Evolutionary conservation across 805 yeast species (phyloP), one percentile per base, ranked within the genome.

Genomic region (Groenewaldozyma salmanticensis): DNA sequence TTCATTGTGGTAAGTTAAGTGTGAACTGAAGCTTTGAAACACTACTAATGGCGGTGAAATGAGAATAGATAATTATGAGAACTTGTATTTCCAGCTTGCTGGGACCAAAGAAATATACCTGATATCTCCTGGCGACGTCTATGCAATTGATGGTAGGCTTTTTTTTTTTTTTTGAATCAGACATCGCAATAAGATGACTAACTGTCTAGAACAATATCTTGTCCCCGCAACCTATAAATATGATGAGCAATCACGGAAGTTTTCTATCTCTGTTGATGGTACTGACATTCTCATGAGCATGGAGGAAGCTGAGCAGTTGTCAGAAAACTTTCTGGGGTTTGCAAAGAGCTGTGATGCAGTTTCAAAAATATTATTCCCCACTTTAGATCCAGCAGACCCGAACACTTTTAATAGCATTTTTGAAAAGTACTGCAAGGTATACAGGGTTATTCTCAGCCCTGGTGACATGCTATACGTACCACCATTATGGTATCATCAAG

Each of bases 401-500:
- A 13, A 31, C 16, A 50, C 48, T 3, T 44, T 21, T 35, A 40
- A 42, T 33, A 29, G 16, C 22, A 34, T 43, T 31, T 45, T 21
- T 42, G 32, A 29, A 13, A 18, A 7, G 11, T 39, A 38, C 9
- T 46, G 54, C 42, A 44, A 43, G 27, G 51, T 46, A 20, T 58
- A 48, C 37, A 45, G 42, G n/a, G 62, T 62, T 19, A 55, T 48
- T 22, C 42, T 64, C 20, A 40, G 52, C 5, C 59, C 65, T 1
- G 67, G 68, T 3, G 65, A 64, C 35, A 52, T 57, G 13, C 51
- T 64, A 32, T 64, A 57, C 42, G 43, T 64, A 7, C 68, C 68
- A 1, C 61, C 67, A 3, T 50, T 62, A 37, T 64, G 68, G 68
- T 64, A 60, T 45, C 68, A 64, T 36, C 64, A 64, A 48, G 62